phyloP scores from a whole-genome alignment of 2,329 filamentous ascomycete species.

The Amauroascus niger region DNA sequence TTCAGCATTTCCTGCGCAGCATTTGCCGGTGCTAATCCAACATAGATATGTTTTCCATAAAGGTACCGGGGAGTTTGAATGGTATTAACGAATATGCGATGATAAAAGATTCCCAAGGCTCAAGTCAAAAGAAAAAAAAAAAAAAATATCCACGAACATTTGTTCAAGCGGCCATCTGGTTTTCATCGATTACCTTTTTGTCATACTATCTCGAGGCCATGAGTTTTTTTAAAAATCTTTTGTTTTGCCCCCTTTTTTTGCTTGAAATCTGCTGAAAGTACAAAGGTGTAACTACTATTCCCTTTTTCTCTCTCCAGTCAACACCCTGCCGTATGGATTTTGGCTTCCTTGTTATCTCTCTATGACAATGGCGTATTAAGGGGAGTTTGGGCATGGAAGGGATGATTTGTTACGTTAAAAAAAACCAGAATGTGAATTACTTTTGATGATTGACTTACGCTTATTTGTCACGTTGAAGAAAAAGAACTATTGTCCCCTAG shows the following conservation, averaged over 20 bases:
- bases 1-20: background rate
- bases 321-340: background rate
- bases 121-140: no score
- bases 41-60: conserved; percentile 87
- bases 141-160: no score
- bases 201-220: background rate
- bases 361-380: background rate
- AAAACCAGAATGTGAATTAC: background rate
- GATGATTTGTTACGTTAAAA: background rate
- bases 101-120: background rate
- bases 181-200: background rate
- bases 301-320: background rate
- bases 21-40: conserved; percentile 1
- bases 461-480: background rate
- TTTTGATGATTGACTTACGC: background rate
- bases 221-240: background rate
- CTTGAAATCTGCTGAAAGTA: no score
- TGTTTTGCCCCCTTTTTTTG: background rate
- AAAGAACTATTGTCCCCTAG: no score
- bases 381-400: background rate
- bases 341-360: background rate
- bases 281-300: background rate
- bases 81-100: conserved; percentile 44
- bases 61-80: conserved; percentile 93
- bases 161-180: no score